Evolutionary conservation across 2,329 filamentous ascomycete genomes (phyloP).

Genomic region (Blastomyces gilchristii): DNA sequence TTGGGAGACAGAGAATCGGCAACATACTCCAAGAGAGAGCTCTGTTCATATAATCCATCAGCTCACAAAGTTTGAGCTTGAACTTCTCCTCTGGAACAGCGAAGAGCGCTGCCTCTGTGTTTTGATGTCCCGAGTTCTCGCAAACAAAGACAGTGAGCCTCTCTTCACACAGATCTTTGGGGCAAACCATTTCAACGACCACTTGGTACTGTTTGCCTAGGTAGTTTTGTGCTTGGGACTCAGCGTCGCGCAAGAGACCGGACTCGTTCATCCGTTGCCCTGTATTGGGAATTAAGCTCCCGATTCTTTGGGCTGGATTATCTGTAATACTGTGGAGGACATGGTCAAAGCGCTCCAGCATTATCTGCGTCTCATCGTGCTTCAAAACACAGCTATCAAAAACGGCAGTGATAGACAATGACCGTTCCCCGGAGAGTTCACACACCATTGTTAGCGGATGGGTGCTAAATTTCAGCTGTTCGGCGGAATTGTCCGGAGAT

Average conservation of each 20-base stretch:
- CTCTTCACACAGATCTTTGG: not conserved
- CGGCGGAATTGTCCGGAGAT: not conserved
- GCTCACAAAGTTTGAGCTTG: not conserved
- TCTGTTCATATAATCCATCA: slow-evolving; percentile 3
- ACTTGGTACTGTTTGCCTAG: slow-evolving; percentile 6
- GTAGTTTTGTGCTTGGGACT: slow-evolving; percentile 5
- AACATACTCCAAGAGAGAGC: not conserved
- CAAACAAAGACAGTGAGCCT: slow-evolving; percentile 8
- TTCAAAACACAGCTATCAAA: not conserved
- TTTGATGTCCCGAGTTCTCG: not conserved
- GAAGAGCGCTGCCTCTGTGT: not conserved
- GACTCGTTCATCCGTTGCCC: not conserved
- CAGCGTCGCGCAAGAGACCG: not conserved
- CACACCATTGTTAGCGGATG: not conserved
- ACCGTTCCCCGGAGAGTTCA: not conserved
- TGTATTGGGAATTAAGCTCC: not conserved
- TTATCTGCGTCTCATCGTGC: not conserved
- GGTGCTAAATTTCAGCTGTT: slow-evolving; percentile 4
- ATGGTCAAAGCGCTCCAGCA: not conserved
- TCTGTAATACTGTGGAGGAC: not conserved
- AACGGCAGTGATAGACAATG: not conserved
- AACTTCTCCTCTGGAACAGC: not conserved
- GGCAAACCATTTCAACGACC: slow-evolving; percentile 6
- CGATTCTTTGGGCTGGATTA: not conserved
- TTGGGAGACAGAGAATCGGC: not conserved